Conservation (phyloP, 768 basidiomycete genomes). For the Lentinula raphanica region DNA sequence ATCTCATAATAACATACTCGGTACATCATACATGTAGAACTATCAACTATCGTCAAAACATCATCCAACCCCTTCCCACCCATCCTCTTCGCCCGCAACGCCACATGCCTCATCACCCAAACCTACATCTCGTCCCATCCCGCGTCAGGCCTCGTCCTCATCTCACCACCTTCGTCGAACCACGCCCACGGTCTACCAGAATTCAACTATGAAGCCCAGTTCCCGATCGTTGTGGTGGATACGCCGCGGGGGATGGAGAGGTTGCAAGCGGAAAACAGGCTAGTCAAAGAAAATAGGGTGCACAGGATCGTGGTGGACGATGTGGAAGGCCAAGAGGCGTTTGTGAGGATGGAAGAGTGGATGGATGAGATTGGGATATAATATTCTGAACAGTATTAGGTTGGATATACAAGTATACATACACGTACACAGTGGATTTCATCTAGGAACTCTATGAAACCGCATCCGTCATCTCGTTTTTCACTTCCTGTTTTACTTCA, state of each 20-base stretch:
- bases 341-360: conserved; percentile 45
- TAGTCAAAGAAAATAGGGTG: conserved; percentile 35
- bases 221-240: conserved; percentile 53
- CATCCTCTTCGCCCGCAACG: conserved; percentile 45
- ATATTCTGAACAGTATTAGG: no score
- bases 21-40: no score
- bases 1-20: background rate
- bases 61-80: conserved; percentile 51
- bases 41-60: conserved; percentile 36
- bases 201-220: conserved; percentile 58
- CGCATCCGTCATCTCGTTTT: conserved; percentile 27
- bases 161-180: conserved; percentile 48
- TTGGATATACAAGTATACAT: conserved; percentile 1
- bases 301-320: conserved; percentile 30
- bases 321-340: conserved; percentile 32
- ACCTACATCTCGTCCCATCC: conserved; percentile 67
- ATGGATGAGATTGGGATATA: conserved; percentile 51
- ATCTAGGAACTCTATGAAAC: conserved; percentile 6
- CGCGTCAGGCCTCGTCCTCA: conserved; percentile 55
- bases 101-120: conserved; percentile 54
- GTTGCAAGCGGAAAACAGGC: conserved; percentile 33
- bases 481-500: conserved; percentile 30
- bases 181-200: conserved; percentile 35
- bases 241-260: conserved; percentile 25
- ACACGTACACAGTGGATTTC: conserved; percentile 5